These are phyloP conservation scores for Patellifolia procumbens DNA, from an alignment of 179 eudicot species.

Conservation along the genomic window DNA sequence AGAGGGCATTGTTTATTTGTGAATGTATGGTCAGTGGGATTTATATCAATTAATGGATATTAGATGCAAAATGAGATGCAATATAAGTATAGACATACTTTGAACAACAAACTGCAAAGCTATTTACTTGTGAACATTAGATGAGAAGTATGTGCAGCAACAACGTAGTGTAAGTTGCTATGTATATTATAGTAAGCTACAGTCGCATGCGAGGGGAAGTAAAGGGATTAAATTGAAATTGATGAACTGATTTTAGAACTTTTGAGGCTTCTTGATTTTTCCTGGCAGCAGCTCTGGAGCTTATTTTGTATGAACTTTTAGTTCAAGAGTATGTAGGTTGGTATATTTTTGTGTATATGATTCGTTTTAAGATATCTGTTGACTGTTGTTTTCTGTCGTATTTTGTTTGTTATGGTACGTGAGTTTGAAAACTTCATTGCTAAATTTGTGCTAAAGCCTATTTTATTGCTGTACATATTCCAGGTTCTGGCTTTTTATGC, in stretches of 20 bases:
- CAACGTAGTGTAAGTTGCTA: background rate
- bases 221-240: background rate
- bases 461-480: background rate
- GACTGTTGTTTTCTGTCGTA: background rate
- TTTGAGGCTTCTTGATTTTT: background rate
- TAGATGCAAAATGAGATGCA: background rate
- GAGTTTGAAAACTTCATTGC: background rate
- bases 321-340: background rate
- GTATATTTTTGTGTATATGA: background rate
- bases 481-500: constrained; percentile 25
- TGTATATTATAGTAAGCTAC: background rate
- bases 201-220: background rate
- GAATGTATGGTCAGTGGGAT: background rate
- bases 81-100: no score
- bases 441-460: background rate
- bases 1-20: background rate
- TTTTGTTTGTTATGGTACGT: background rate
- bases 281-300: background rate
- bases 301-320: background rate
- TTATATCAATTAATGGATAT: background rate
- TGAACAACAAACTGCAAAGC: background rate
- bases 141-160: background rate
- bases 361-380: background rate
- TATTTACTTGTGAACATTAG: background rate
- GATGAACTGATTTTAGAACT: no score